These are phyloP conservation scores for Neocallimastix lanati DNA, from an alignment of 192 early-diverging fungal genomes.

Conservation along the genomic window DNA sequence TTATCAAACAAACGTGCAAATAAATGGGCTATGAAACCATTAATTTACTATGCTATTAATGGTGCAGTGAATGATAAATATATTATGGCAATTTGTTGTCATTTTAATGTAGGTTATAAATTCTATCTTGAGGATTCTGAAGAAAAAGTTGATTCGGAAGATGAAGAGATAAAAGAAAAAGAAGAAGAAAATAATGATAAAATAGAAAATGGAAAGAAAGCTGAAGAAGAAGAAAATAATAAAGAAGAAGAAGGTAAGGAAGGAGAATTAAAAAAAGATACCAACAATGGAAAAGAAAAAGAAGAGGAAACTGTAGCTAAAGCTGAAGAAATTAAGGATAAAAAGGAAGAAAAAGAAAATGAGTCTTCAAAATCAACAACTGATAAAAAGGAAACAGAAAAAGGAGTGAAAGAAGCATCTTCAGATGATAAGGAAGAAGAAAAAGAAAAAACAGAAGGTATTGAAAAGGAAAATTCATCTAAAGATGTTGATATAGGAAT, in stretches of 20 bases:
- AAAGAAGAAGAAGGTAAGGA: constrained; percentile 21
- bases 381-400: constrained; percentile 26
- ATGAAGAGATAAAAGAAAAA: constrained; percentile 27
- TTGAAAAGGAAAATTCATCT: constrained; percentile 5
- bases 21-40: neutral
- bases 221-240: constrained; percentile 38
- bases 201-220: constrained; percentile 30
- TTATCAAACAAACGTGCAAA: neutral
- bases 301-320: constrained; percentile 29
- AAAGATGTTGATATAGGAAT: neutral
- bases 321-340: constrained; percentile 28
- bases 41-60: neutral
- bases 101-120: neutral
- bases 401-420: constrained; percentile 34
- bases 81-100: neutral
- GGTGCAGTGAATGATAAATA: neutral
- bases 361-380: constrained; percentile 7
- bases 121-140: neutral
- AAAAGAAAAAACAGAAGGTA: constrained; percentile 28
- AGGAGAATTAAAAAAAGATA: constrained; percentile 41
- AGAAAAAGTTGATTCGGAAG: constrained; percentile 31
- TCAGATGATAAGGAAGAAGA: constrained; percentile 25
- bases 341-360: constrained; percentile 21
- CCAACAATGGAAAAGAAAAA: neutral
- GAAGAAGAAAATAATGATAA: constrained; percentile 36